These are phyloP conservation scores for Linderniella brevidens DNA, from an alignment of 257 asterid genomes.

Conservation along the genomic window DNA sequence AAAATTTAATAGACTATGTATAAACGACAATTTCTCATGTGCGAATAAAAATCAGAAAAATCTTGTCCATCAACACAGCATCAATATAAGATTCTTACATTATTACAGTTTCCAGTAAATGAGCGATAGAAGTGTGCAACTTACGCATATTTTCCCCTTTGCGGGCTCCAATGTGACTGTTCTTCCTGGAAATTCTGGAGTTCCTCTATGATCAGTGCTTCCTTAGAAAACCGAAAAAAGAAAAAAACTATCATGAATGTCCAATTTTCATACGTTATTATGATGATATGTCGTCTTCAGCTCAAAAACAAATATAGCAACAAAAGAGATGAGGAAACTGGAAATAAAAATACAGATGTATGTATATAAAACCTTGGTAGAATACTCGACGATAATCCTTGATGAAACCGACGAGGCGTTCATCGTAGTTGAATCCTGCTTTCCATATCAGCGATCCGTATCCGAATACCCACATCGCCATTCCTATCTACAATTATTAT, in stretches of 20 bases:
- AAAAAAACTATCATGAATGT: too few relatives aligned
- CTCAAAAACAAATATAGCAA: too few relatives aligned
- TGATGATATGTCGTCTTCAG: too few relatives aligned
- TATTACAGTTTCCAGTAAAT: not conserved
- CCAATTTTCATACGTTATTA: too few relatives aligned
- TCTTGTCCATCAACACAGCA: not conserved
- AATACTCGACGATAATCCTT: constrained; percentile 80
- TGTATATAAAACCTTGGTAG: constrained; percentile 48
- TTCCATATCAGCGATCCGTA: constrained; percentile 97
- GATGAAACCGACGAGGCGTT: constrained; percentile 73
- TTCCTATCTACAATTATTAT: constrained; percentile 11
- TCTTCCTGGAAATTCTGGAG: constrained; percentile 83
- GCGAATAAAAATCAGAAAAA: too few relatives aligned
- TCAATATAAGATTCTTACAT: not conserved
- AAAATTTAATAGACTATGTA: too few relatives aligned
- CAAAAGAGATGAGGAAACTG: too few relatives aligned
- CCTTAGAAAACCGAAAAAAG: constrained; percentile 21
- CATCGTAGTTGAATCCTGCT: constrained; percentile 63
- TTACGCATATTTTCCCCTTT: constrained; percentile 60
- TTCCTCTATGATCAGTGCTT: constrained; percentile 97
- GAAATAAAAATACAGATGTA: not conserved
- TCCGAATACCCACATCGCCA: constrained; percentile 97
- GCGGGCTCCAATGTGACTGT: constrained; percentile 89
- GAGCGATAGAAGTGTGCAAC: constrained; percentile 6
- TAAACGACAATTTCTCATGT: too few relatives aligned